Evolutionary conservation across 257 asterid genomes (phyloP).

Genomic region (Rauvolfia tetraphylla): DNA sequence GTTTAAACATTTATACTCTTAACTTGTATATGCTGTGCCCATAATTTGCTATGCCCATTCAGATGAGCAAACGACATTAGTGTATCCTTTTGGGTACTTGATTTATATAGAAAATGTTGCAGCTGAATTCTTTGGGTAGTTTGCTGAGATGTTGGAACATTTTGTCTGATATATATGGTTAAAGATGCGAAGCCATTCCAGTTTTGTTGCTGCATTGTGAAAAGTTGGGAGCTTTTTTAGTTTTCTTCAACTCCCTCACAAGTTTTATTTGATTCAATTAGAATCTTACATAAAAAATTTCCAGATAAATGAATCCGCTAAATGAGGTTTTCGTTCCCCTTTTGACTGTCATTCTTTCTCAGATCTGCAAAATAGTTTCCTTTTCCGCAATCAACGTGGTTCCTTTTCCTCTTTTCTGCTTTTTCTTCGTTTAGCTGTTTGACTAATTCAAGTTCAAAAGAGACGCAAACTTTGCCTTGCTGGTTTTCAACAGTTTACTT

Average conservation of each 20-base stretch:
- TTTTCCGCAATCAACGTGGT: not conserved
- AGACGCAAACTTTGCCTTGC: not conserved
- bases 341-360: not conserved
- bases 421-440: not conserved
- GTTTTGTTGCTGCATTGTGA: not conserved
- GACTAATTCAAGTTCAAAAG: not conserved
- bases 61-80: not conserved
- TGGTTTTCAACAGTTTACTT: not conserved
- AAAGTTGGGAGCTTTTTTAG: not conserved
- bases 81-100: not conserved
- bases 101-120: not conserved
- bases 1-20: too few relatives aligned
- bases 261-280: not conserved
- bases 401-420: not conserved
- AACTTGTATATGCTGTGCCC: not conserved
- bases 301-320: not conserved
- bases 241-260: not conserved
- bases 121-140: not conserved
- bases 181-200: too few relatives aligned
- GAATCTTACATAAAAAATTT: not conserved
- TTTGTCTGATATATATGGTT: not conserved
- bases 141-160: not conserved
- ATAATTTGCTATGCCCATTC: not conserved
- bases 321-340: not conserved
- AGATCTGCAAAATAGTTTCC: constrained; percentile 5